Evolutionary conservation across 352 stramenopile species (phyloP).

Genomic region (Globisporangium paddicum): DNA sequence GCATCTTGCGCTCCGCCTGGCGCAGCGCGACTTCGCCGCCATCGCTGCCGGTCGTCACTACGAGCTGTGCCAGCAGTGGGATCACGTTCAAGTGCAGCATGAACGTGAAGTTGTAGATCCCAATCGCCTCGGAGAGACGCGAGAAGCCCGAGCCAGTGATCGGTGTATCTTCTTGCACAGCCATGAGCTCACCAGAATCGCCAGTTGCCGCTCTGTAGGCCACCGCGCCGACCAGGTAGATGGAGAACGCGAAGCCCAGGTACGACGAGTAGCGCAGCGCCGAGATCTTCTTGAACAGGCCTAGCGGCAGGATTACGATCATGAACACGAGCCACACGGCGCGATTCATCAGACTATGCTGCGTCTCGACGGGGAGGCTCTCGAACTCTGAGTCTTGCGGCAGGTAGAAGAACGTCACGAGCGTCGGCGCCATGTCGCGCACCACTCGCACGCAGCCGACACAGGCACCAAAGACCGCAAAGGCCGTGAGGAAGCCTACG

Average conservation of each 20-base stretch:
- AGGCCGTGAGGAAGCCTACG: conserved; percentile 55
- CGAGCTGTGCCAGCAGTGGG: conserved; percentile 55
- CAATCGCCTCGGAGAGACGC: conserved; percentile 51
- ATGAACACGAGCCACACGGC: conserved; percentile 63
- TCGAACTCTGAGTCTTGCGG: conserved; percentile 16
- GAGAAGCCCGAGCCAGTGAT: conserved; percentile 23
- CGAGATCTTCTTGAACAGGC: conserved; percentile 67
- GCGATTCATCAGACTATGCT: conserved; percentile 27
- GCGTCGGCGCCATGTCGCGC: conserved; percentile 63
- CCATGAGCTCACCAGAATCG: background rate
- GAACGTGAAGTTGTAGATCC: conserved; percentile 85
- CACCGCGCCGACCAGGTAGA: conserved; percentile 65
- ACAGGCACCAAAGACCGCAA: conserved; percentile 74
- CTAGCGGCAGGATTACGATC: conserved; percentile 53
- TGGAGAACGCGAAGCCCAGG: conserved; percentile 58
- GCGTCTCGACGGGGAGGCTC: conserved; percentile 18
- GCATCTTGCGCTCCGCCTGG: conserved; percentile 30
- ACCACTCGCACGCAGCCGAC: conserved; percentile 70
- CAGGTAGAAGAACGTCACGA: conserved; percentile 40
- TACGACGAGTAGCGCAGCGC: conserved; percentile 73
- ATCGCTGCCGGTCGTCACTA: conserved; percentile 17
- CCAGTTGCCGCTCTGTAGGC: conserved; percentile 40
- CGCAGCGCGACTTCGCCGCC: conserved; percentile 15
- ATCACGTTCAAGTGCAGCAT: conserved; percentile 83
- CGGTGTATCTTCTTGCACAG: background rate